Evolutionary conservation across 345 rosid species (phyloP).

Genomic region (Erysimum cheiranthoides): DNA sequence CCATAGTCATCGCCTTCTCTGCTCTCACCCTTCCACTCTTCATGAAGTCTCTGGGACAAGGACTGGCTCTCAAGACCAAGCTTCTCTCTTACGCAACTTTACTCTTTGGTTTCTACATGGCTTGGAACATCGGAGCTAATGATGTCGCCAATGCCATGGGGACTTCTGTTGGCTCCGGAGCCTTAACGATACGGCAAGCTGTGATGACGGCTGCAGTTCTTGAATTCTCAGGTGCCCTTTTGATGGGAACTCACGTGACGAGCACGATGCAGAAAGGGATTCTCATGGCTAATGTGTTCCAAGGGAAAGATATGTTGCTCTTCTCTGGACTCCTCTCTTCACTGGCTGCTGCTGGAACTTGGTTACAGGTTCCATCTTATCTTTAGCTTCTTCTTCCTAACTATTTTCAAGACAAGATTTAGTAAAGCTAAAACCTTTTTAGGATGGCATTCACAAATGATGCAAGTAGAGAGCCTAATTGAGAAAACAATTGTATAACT

Average conservation of each 20-base stretch:
- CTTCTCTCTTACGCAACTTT: slow-evolving; percentile 74
- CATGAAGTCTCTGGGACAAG: slow-evolving; percentile 76
- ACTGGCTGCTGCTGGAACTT: slow-evolving; percentile 93
- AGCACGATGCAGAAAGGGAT: slow-evolving; percentile 99
- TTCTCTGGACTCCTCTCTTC: slow-evolving; percentile 88
- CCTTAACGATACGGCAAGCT: slow-evolving; percentile 80
- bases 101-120: slow-evolving; percentile 94
- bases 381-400: slow-evolving; percentile 22
- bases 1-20: slow-evolving; percentile 67
- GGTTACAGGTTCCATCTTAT: slow-evolving; percentile 78
- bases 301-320: slow-evolving; percentile 83
- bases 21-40: slow-evolving; percentile 72
- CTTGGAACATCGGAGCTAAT: slow-evolving; percentile 98
- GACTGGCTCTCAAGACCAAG: slow-evolving; percentile 67
- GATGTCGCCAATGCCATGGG: slow-evolving; percentile 99
- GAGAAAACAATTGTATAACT: not conserved
- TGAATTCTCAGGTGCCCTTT: slow-evolving; percentile 93
- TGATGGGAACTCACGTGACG: slow-evolving; percentile 98
- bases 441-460: slow-evolving; percentile 7
- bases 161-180: slow-evolving; percentile 94
- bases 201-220: slow-evolving; percentile 85
- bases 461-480: slow-evolving; percentile 24
- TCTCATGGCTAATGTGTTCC: slow-evolving; percentile 83
- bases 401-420: not conserved
- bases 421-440: slow-evolving; percentile 5